phyloP scores from a whole-genome alignment of 306 rosid genomes.

The Prinsepia uniflora region DNA sequence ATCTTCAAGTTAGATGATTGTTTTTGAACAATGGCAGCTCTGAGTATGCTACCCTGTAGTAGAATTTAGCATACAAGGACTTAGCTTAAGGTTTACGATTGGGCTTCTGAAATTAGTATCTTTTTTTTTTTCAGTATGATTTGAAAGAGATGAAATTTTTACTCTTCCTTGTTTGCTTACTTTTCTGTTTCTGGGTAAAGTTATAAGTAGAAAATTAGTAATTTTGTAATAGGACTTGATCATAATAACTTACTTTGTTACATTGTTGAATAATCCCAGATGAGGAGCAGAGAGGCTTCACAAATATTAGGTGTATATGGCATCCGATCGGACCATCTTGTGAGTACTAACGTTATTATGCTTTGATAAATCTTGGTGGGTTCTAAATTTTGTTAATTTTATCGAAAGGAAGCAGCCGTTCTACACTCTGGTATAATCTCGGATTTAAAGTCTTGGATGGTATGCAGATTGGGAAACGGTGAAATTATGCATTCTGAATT shows the following conservation, averaged over 20 bases:
- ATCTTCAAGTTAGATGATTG: not conserved
- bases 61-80: not conserved
- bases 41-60: not conserved
- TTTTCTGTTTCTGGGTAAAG: not conserved
- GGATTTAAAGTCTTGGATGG: constrained; percentile 35
- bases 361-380: not conserved
- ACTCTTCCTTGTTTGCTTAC: not conserved
- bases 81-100: not conserved
- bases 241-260: constrained; percentile 20
- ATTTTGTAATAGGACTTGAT: constrained; percentile 1
- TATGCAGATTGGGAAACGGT: constrained; percentile 48
- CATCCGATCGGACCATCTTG: constrained; percentile 68
- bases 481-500: constrained; percentile 52
- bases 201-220: not conserved
- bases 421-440: constrained; percentile 34
- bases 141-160: not conserved
- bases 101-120: not conserved
- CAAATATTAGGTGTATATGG: constrained; percentile 57
- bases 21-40: not conserved
- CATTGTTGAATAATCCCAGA: constrained; percentile 44
- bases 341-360: constrained; percentile 33
- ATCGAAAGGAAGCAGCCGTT: not conserved
- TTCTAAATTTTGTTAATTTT: not conserved
- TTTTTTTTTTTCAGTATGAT: not conserved
- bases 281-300: constrained; percentile 35